Conservation (phyloP, 768 basidiomycete species). For the Pholiota microspora region DNA sequence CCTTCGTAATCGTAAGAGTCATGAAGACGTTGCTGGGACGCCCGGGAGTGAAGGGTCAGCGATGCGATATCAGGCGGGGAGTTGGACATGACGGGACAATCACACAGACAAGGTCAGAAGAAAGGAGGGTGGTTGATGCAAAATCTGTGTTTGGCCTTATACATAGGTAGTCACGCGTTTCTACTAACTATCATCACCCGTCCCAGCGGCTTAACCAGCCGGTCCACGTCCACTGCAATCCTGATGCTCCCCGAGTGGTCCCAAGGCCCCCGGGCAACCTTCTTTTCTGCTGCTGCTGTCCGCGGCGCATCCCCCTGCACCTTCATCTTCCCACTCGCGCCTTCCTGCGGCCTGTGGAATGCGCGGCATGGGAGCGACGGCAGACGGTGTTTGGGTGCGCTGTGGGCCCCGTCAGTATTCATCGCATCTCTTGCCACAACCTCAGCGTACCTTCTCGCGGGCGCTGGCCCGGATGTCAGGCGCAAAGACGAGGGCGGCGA, state of each 20-base stretch:
- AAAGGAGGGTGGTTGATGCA: slow-evolving; percentile 14
- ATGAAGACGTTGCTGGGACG: slow-evolving; percentile 76
- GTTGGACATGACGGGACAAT: slow-evolving; percentile 62
- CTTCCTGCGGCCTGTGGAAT: slow-evolving; percentile 31
- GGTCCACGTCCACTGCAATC: slow-evolving; percentile 44
- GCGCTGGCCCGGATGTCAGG: slow-evolving; percentile 59
- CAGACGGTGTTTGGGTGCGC: slow-evolving; percentile 59
- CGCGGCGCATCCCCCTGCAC: slow-evolving; percentile 5
- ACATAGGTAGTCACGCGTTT: slow-evolving; percentile 7
- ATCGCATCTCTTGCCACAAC: not conserved
- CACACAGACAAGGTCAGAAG: not conserved
- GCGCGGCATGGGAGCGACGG: slow-evolving; percentile 64
- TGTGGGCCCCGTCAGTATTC: slow-evolving; percentile 19
- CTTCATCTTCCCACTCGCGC: slow-evolving; percentile 9
- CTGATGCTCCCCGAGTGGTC: slow-evolving; percentile 49
- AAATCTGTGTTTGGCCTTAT: slow-evolving; percentile 1
- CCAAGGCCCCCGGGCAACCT: slow-evolving; percentile 51
- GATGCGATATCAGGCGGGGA: slow-evolving; percentile 80
- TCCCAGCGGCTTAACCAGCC: slow-evolving; percentile 42
- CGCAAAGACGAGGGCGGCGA: slow-evolving; percentile 65
- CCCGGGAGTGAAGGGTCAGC: slow-evolving; percentile 62
- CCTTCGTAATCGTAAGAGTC: slow-evolving; percentile 85
- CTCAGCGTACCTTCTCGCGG: slow-evolving; percentile 44
- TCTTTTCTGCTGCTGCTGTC: slow-evolving; percentile 10
- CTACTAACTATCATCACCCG: slow-evolving; percentile 35